Base-by-base conservation (phyloP, 352 stramenopile species). In the Hyaloperonospora brassicae region DNA sequence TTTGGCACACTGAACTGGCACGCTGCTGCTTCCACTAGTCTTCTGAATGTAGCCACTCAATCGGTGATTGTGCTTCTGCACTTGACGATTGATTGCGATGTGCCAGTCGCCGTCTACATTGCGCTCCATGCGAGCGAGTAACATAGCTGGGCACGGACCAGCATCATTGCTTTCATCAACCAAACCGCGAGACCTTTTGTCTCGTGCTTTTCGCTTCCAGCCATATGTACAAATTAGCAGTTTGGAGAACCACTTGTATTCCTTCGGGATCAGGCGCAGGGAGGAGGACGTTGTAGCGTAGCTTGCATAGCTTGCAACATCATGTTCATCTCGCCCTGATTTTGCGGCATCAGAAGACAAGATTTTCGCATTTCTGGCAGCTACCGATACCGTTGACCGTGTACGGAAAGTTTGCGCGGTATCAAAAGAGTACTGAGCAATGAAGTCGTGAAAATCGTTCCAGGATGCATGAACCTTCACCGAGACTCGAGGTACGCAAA, bases 241-340 rank as follows among this genome's bases (percentile, higher is more conserved):
- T 60, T 90, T 90, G 1, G 77, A 88, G 40, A 81, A 87, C 79
- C 79, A 90, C 31, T 83, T 84, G 42, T 71, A 68, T 11, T 65
- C 41, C 21, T 82, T 57, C 0, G 79, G 79, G 10, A 88, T 73
- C 46, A 87, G 21, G 14, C 75, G 68, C 1, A 52, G 59, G 0
- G 42, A 54, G 2, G 67, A 52, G 0, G 72, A 66, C 3, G 58
- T 41, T 0, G 42, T 31, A 0, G 58, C 48, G 23, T 75, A 76
- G n/a, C 65, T 75, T 2, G 57, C 51, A 27, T 83, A 82, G 7
- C 46, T 57, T 24, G 64, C 65, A 42, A 82, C 57, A 6, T 76
- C 63, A 17, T 58, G 46, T 5, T 25, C 27, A 10, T 61, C 44
- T 25, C n/a, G 38, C 50, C 43, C 55, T 4, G 40, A 52, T 57